A percentile compares a stretch with the other conserved stretches of the same genome.
phyloP scores from a whole-genome alignment of 345 rosid species.

The Draba incana region DNA sequence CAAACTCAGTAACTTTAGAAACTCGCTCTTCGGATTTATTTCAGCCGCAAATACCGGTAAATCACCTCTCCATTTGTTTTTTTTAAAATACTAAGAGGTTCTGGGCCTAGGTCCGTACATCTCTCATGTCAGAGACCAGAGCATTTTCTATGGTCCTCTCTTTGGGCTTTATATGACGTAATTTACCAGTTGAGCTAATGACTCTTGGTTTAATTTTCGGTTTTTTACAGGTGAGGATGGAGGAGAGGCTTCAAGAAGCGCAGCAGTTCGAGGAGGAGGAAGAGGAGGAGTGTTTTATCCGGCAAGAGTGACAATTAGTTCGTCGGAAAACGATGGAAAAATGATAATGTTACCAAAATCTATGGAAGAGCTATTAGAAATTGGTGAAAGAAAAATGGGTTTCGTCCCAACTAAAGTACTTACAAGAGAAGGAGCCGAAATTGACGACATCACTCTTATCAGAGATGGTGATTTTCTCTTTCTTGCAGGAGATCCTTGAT shows the following conservation, averaged over 20 bases:
- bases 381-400: constrained; percentile 58
- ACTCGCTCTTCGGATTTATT: constrained; percentile 79
- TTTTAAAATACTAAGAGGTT: neutral
- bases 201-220: too few species aligned
- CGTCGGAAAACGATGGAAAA: constrained; percentile 59
- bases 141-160: too few species aligned
- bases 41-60: constrained; percentile 68
- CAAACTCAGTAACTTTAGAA: constrained; percentile 51
- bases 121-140: too few species aligned
- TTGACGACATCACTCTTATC: constrained; percentile 67
- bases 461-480: constrained; percentile 85
- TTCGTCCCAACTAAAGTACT: constrained; percentile 53
- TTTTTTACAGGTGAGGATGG: constrained; percentile 35
- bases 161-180: too few species aligned
- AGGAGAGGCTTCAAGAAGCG: constrained; percentile 24
- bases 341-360: constrained; percentile 61
- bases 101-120: too few species aligned
- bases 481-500: constrained; percentile 48
- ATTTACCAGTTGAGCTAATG: too few species aligned
- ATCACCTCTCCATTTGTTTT: neutral
- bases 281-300: constrained; percentile 34
- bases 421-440: constrained; percentile 66
- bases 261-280: neutral
- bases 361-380: constrained; percentile 57
- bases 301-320: constrained; percentile 61